Conservation (phyloP, 352 stramenopile species). For the Globisporangium polare region DNA sequence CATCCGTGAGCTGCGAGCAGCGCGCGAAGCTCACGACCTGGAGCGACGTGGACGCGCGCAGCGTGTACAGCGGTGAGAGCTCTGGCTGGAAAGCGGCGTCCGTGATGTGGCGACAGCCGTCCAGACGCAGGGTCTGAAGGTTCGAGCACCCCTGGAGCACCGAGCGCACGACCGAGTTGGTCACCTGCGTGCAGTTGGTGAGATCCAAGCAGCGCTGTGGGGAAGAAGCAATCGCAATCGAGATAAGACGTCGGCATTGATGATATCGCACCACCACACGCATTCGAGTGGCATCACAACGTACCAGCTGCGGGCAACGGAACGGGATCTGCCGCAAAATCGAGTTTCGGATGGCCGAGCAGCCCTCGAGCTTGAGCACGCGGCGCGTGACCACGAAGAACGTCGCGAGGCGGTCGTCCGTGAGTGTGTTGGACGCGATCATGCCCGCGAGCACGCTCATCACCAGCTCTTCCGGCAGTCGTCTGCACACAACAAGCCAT, state of each 20-base stretch:
- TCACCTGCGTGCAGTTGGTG: conserved; percentile 84
- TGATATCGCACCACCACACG: background rate
- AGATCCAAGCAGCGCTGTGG: conserved; percentile 74
- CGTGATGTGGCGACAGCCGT: conserved; percentile 84
- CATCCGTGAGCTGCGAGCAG: conserved; percentile 76
- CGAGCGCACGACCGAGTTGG: conserved; percentile 77
- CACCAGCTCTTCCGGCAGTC: conserved; percentile 78
- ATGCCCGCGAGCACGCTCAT: conserved; percentile 69
- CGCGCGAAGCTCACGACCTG: conserved; percentile 75
- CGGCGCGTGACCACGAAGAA: conserved; percentile 79
- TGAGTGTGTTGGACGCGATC: conserved; percentile 68
- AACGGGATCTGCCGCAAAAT: conserved; percentile 84
- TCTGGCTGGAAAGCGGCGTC: conserved; percentile 85
- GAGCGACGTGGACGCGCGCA: conserved; percentile 72
- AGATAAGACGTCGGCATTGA: background rate
- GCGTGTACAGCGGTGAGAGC: conserved; percentile 61
- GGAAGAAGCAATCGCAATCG: background rate
- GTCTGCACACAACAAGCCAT: conserved; percentile 23
- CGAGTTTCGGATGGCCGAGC: conserved; percentile 80
- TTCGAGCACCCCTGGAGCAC: conserved; percentile 74
- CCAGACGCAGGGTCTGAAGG: conserved; percentile 76
- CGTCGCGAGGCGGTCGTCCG: conserved; percentile 73
- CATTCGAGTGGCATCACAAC: background rate
- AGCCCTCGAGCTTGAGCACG: conserved; percentile 70
- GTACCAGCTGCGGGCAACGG: conserved; percentile 75